Evolutionary conservation across 192 early-diverging fungal genomes (phyloP).

Genomic region (Mortierella claussenii): DNA sequence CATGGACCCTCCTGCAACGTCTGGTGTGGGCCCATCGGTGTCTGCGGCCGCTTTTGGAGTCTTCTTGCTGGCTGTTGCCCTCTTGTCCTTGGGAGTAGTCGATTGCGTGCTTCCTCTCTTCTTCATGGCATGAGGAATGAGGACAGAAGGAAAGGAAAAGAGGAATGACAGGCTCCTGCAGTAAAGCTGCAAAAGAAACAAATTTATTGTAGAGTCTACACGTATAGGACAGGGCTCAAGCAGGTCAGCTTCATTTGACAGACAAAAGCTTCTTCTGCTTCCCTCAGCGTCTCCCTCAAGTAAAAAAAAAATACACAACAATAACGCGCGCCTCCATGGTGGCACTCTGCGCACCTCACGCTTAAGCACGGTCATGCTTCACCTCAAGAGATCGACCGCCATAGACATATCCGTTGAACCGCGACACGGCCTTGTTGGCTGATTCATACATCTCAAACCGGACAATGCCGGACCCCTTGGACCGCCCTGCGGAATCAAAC

Average conservation of each 20-base stretch:
- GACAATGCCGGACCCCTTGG: conserved; percentile 66
- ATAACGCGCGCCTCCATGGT: no score
- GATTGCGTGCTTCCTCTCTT: conserved; percentile 1
- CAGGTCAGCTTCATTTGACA: no score
- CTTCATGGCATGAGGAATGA: conserved; percentile 16
- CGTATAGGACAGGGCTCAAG: no score
- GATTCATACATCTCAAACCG: conserved; percentile 60
- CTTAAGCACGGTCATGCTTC: conserved; percentile 12
- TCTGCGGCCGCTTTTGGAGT: background rate
- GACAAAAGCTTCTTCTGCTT: no score
- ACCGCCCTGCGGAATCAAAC: conserved; percentile 54
- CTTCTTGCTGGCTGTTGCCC: background rate
- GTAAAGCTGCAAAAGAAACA: no score
- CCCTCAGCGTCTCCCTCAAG: no score
- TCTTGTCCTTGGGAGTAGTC: conserved; percentile 1
- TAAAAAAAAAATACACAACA: no score
- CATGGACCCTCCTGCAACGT: background rate
- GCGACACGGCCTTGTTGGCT: conserved; percentile 59
- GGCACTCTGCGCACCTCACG: no score
- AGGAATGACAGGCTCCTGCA: no score
- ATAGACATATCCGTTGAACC: conserved; percentile 36
- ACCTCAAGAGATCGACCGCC: conserved; percentile 31
- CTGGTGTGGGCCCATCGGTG: no score
- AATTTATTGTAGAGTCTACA: no score
- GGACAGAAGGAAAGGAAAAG: background rate